Evolutionary conservation across 202 grass and related monocot genomes (phyloP).

Genomic region (Zoysia matrella): DNA sequence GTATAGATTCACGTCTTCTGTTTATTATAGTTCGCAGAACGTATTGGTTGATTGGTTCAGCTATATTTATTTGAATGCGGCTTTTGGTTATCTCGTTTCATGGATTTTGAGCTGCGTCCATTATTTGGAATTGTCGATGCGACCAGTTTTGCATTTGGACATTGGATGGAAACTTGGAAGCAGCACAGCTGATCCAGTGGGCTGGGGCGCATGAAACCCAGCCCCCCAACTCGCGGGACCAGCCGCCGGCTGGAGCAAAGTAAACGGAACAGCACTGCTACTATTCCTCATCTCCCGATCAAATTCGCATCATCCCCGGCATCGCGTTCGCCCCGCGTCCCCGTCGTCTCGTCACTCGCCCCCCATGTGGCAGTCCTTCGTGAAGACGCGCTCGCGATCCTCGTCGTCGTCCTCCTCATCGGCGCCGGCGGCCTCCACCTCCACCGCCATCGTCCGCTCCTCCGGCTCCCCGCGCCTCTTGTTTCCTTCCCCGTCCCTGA

Average conservation of each 20-base stretch:
- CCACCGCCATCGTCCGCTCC: no score
- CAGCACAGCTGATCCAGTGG: neutral
- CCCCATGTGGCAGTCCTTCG: no score
- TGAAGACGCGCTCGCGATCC: no score
- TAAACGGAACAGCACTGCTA: neutral
- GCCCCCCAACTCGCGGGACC: neutral
- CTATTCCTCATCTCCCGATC: neutral
- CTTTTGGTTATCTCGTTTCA: neutral
- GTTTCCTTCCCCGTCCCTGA: no score
- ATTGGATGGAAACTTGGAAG: neutral
- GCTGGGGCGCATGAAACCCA: conserved; percentile 22
- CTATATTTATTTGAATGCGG: neutral
- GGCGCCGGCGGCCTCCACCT: no score
- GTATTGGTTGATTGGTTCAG: neutral
- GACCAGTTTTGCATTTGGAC: neutral
- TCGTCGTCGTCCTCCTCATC: no score
- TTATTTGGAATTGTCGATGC: neutral
- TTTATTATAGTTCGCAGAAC: no score
- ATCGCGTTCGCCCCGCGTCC: neutral
- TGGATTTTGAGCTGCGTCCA: neutral
- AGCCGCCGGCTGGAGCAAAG: neutral
- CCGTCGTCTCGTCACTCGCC: neutral
- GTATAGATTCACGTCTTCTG: no score
- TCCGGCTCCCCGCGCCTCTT: no score
- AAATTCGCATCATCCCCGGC: neutral